Conservation (phyloP, 345 rosid species). For the Citrus unshiu region DNA sequence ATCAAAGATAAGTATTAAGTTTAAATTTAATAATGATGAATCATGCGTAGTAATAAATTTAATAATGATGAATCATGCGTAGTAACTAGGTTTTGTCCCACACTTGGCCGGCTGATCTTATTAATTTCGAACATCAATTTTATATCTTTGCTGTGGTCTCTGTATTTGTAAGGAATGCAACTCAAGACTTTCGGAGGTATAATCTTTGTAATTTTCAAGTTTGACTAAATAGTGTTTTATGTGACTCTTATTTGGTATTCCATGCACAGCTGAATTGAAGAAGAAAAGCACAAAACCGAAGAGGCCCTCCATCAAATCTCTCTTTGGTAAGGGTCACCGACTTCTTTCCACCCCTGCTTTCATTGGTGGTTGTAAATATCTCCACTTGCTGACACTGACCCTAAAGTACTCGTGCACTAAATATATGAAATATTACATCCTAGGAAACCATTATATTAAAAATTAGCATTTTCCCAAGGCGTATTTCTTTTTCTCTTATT, state of each 20-base stretch:
- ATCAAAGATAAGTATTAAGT: not conserved
- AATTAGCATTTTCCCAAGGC: not conserved
- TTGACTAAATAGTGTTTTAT: not conserved
- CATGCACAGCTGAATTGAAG: constrained; percentile 68
- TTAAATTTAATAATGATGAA: not conserved
- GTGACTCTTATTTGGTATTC: constrained; percentile 1
- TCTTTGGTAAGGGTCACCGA: constrained; percentile 62
- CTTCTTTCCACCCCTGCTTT: not conserved
- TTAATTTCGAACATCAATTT: constrained; percentile 1
- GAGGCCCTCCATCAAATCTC: constrained; percentile 91
- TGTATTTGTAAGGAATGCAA: not conserved
- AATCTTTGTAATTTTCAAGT: not conserved
- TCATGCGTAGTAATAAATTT: not conserved
- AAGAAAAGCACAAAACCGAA: constrained; percentile 81
- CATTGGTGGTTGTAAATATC: not conserved
- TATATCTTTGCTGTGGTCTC: not conserved
- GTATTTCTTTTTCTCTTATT: not conserved
- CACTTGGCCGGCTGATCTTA: not conserved
- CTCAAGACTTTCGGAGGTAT: not conserved
- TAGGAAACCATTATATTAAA: too few species aligned
- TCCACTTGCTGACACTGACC: not conserved
- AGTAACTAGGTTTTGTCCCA: not conserved
- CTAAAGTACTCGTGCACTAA: too few species aligned
- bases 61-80: not conserved
- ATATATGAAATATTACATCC: too few species aligned